Evolutionary conservation across 768 basidiomycete species (phyloP).

Genomic region (Tephrocybe sp.): DNA sequence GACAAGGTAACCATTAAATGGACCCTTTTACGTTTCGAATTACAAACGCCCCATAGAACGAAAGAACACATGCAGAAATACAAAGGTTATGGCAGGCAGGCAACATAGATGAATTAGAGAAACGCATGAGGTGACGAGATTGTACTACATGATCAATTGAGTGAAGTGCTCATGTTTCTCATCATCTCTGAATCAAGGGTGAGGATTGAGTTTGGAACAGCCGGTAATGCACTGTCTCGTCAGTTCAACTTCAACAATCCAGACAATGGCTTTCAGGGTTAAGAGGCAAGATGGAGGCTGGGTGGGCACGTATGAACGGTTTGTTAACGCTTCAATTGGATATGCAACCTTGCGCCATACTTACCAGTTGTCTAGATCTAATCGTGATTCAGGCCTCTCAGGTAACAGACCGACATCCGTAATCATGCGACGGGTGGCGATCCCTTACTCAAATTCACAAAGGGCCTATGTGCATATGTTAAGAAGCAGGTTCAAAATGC

Average conservation of each 20-base stretch:
- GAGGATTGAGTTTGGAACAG: slow-evolving; percentile 86
- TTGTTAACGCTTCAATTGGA: background rate
- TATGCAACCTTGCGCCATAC: background rate
- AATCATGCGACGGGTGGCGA: too few species aligned
- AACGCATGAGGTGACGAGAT: slow-evolving; percentile 47
- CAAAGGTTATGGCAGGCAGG: slow-evolving; percentile 41
- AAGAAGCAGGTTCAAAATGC: slow-evolving; percentile 51
- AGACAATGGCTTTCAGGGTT: slow-evolving; percentile 54
- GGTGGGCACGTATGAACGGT: slow-evolving; percentile 90
- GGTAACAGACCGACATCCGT: too few species aligned
- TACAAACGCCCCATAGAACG: slow-evolving; percentile 36
- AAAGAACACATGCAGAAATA: slow-evolving; percentile 47
- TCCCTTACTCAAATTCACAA: too few species aligned
- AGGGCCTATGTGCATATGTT: slow-evolving; percentile 81
- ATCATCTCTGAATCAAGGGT: slow-evolving; percentile 32
- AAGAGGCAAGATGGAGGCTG: slow-evolving; percentile 82
- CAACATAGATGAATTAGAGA: slow-evolving; percentile 48
- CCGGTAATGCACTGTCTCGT: slow-evolving; percentile 66
- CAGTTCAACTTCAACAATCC: background rate
- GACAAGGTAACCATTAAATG: slow-evolving; percentile 29
- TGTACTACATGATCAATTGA: background rate
- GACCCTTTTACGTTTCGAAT: background rate
- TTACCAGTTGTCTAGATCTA: slow-evolving; percentile 48
- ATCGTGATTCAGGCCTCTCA: slow-evolving; percentile 81
- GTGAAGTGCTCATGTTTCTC: background rate